Base-by-base conservation (phyloP, 257 asterid species). In the Lavandula angustifolia region DNA sequence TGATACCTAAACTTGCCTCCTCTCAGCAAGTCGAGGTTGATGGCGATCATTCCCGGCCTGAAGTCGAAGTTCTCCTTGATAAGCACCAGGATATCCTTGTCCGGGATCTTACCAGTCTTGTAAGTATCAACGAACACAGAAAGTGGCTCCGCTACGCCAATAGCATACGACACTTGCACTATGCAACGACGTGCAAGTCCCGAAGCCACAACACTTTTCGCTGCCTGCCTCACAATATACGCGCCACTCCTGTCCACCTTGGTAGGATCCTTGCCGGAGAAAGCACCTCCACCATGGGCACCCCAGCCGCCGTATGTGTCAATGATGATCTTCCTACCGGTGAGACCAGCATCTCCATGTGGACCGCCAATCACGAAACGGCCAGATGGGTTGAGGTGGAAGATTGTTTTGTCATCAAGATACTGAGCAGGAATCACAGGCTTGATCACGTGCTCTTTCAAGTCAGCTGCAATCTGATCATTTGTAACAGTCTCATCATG, bases 1-100 rank as follows among this genome's bases (percentile, higher is more conserved):
- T 85, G 87, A 79, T 81, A 81, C 83, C 94, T 83, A 66, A 70
- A 76, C 72, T 83, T 77, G 31, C 90, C 90, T 54, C 94, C 94
- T 66, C 94, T 86, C 76, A 46, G 54, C 73, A 86, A 73, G 81
- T 86, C 94, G 0, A 86, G 83, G 76, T 84, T 78, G 51, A 78
- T 79, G 10, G 90, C 78, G n/a, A 86, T 83, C 94, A 83, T 86
- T 38, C 94, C 94, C 0, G 94, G 94, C 86, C 94, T 81, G 56
- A 83, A 86, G 75, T 86, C 94, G 10, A 83, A 86, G 54, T 60
- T 81, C 80, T 86, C 83, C 80, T 86, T 80, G 41, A 86, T 81
- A 47, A 83, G 81, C 4, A 4, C 75, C 69, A 86, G 71, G 18
- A 85, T 83, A 54, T 85, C 94, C 72, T 83, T 76, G 73, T 85